Base-by-base conservation (phyloP, 169 alveolate genomes). In the Babesia bigemina region DNA sequence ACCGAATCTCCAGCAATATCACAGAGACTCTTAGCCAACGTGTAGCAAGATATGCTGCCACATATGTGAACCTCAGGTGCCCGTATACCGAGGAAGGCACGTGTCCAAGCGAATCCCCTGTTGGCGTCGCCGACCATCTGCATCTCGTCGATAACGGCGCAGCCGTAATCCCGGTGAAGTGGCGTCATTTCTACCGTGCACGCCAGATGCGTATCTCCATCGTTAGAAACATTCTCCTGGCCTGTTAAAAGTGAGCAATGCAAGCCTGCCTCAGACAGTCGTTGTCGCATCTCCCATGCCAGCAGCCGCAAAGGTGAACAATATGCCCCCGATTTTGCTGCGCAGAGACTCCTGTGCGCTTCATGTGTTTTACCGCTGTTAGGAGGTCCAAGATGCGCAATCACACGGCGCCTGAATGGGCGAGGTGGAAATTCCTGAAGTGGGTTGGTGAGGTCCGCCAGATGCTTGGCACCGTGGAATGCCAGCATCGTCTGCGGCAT, bases 31-130 rank as follows among this genome's bases (percentile, higher is more conserved):
- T 55, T 74, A 0, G 78, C 76, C 55, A 81, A 7, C 19, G 58
- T 21, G 44, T 61, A 53, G 45, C 85, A 71, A 0, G 81, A 57
- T 6, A 17, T 13, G 47, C 75, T 81, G 8, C 88, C 88, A 29
- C 88, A 81, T 33, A 92, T 60, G 75, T 93, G 96, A 8, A 93
- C 60, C 76, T 93, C 96, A 9, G 79, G 59, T 14, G 94, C 91
- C 58, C 84, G 60, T 29, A 96, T 50, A 3, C 96, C 96, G n/a
- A 95, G 76, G 22, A 96, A 65, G 21, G 97, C 97, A 47, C 91
- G 65, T 13, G 98, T 94, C 98, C 98, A 96, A 17, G 97, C 94
- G 39, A 74, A 79, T 16, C 98, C 98, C 66, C 98, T 71, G 28
- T 86, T 92, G 6, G 78, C 39, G 78, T 93, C 96, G 19, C 86